Evolutionary conservation across 805 yeast species (phyloP), one percentile per base, ranked within the genome.

Genomic region (Blastobotrys attinorum): DNA sequence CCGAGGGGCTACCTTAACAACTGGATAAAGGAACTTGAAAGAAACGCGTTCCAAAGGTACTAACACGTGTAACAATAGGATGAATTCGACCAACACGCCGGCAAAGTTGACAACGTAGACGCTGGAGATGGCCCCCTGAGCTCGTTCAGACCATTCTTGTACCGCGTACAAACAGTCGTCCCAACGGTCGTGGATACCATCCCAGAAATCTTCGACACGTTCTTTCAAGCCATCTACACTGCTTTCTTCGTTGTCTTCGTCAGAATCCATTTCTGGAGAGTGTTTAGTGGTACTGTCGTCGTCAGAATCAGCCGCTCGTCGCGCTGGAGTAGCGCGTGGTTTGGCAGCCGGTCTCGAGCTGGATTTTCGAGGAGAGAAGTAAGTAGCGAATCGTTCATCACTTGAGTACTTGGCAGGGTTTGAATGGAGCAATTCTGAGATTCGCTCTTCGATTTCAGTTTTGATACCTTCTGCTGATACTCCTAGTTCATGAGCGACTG

Each of bases 401-500:
- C 21, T 31, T 11, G 23, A 40, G 31, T 49, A 48, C 16, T 29
- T 31, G 16, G 45, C 41, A 22, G 50, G 46, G 39, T 55, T 50
- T 11, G 36, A 35, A 1, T 47, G 35, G 37, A 62, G 47, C 34
- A 40, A 40, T 23, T 44, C 35, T 15, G 49, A 22, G 39, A 61
- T 55, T 8, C 64, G 53, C 4, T 50, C 49, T 40, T 59, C 65
- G 21, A 61, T 36, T 16, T 57, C 64, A 23, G 40, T 33, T 45
- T 60, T 61, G 41, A 52, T 31, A 15, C 65, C 65, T 7, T 55
- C 58, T 6, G 55, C 15, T 16, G 51, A 52, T 42, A 69, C 48
- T 22, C 59, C 59, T 47, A 70, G 61, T 31, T 56, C 58, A 13
- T 53, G 46, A 17, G 72, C 70, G 39, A 70, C 52, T 16, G 57